These are phyloP conservation scores for Boletus rubroflammeus DNA, from an alignment of 768 basidiomycete genomes.

Conservation along the genomic window DNA sequence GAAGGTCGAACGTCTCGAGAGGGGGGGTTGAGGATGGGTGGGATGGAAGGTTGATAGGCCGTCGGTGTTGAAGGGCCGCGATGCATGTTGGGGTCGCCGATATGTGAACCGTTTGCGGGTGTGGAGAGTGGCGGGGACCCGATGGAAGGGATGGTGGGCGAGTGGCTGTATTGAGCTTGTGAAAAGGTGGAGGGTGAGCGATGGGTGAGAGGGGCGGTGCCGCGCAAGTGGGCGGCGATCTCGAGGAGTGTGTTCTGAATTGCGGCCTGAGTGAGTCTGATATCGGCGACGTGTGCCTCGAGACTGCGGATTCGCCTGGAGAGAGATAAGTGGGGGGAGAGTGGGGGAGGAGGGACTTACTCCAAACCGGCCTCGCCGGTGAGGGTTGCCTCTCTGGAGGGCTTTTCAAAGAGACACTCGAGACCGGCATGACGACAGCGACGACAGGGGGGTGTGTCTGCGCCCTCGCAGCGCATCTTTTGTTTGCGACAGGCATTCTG, in stretches of 20 bases:
- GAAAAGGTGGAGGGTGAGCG: conserved; percentile 64
- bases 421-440: conserved; percentile 87
- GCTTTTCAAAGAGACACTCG: conserved; percentile 95
- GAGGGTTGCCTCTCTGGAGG: conserved; percentile 78
- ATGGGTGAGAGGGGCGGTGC: conserved; percentile 40
- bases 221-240: conserved; percentile 74
- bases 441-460: conserved; percentile 95
- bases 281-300: conserved; percentile 82
- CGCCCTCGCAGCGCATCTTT: conserved; percentile 97
- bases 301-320: conserved; percentile 85
- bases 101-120: conserved; percentile 35
- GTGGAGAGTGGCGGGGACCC: conserved; percentile 45
- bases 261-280: conserved; percentile 63
- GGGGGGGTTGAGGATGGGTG: conserved; percentile 29
- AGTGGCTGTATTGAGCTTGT: conserved; percentile 51
- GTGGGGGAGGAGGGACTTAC: conserved; percentile 43
- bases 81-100: conserved; percentile 22
- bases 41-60: conserved; percentile 27
- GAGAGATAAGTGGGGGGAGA: conserved; percentile 18
- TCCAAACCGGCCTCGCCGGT: conserved; percentile 88
- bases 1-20: conserved; percentile 34
- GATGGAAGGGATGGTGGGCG: conserved; percentile 64
- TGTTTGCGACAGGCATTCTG: conserved; percentile 95
- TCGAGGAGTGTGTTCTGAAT: conserved; percentile 82
- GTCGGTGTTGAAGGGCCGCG: conserved; percentile 31